Conservation (phyloP, 2,329 filamentous ascomycete species). For the Tolypocladium nubicola region DNA sequence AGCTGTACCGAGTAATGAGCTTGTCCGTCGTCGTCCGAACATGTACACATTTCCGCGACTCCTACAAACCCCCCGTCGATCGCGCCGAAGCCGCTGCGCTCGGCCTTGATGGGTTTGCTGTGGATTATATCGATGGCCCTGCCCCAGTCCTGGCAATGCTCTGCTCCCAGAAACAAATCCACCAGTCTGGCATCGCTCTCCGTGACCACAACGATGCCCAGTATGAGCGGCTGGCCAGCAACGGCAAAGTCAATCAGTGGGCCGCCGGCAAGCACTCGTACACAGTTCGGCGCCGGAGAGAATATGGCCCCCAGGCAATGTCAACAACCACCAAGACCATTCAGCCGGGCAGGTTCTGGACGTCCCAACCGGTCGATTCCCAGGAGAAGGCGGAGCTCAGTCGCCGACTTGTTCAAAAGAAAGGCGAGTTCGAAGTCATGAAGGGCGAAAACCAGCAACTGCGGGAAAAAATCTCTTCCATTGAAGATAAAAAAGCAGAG, state of each 20-base stretch:
- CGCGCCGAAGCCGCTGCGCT: conserved; percentile 40
- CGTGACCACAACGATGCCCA: conserved; percentile 55
- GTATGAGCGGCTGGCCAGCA: conserved; percentile 52
- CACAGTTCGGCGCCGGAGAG: conserved; percentile 57
- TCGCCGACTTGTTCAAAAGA: conserved; percentile 34
- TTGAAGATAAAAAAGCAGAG: conserved; percentile 31
- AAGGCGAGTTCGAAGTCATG: conserved; percentile 22
- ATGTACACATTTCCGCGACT: conserved; percentile 40
- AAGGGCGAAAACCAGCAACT: conserved; percentile 21
- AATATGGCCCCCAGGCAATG: conserved; percentile 67
- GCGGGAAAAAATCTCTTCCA: conserved; percentile 25
- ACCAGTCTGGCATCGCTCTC: conserved; percentile 56
- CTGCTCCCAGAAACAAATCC: conserved; percentile 60
- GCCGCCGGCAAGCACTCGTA: conserved; percentile 57
- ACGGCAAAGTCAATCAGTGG: conserved; percentile 53
- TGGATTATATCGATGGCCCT: conserved; percentile 72
- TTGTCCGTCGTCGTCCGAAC: conserved; percentile 66
- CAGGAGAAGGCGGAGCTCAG: conserved; percentile 53
- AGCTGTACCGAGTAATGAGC: conserved; percentile 51
- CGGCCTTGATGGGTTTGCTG: conserved; percentile 71
- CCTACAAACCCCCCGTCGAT: conserved; percentile 45
- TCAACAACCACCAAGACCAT: conserved; percentile 59
- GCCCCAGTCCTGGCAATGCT: conserved; percentile 80
- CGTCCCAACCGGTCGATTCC: conserved; percentile 62
- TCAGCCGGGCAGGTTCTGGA: conserved; percentile 57